These are phyloP conservation scores for Citropsis articulata DNA, from an alignment of 345 rosid species.

Conservation along the genomic window DNA sequence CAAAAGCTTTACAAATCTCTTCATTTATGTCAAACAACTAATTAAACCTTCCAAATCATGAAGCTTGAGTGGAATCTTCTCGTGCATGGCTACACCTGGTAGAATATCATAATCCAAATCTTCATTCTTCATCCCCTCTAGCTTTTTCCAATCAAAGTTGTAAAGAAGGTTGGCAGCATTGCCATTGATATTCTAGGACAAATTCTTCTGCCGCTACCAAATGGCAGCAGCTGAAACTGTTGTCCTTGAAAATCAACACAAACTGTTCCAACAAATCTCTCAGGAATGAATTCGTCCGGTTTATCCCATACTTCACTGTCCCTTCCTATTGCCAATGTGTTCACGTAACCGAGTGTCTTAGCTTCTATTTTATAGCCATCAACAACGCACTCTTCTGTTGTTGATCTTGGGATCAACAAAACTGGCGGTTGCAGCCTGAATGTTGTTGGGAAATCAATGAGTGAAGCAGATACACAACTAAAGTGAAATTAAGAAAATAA, in stretches of 20 bases:
- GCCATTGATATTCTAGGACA: constrained; percentile 28
- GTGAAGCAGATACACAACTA: no score
- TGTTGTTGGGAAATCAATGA: no score
- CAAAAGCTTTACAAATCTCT: no score
- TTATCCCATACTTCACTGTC: constrained; percentile 29
- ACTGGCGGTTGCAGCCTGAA: constrained; percentile 27
- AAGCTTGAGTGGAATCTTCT: constrained; percentile 18
- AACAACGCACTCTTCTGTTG: constrained; percentile 10
- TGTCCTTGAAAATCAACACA: constrained; percentile 21
- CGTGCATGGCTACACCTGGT: constrained; percentile 15
- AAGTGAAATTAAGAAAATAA: no score
- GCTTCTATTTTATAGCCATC: constrained; percentile 22
- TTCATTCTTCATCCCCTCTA: constrained; percentile 15
- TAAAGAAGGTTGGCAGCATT: constrained; percentile 17
- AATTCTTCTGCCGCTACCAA: constrained; percentile 32
- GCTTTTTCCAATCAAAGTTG: constrained; percentile 26
- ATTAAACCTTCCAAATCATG: no score
- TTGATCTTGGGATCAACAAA: constrained; percentile 28
- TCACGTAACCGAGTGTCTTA: constrained; percentile 22
- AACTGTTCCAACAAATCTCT: constrained; percentile 23
- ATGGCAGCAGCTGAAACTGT: constrained; percentile 25
- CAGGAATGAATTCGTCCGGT: constrained; percentile 19
- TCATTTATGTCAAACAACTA: no score
- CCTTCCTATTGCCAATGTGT: constrained; percentile 33
- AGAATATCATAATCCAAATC: constrained; percentile 12